These are phyloP conservation scores for Austroboletus sp. DNA, from an alignment of 1,284 basidiomycete species.

Conservation along the genomic window DNA sequence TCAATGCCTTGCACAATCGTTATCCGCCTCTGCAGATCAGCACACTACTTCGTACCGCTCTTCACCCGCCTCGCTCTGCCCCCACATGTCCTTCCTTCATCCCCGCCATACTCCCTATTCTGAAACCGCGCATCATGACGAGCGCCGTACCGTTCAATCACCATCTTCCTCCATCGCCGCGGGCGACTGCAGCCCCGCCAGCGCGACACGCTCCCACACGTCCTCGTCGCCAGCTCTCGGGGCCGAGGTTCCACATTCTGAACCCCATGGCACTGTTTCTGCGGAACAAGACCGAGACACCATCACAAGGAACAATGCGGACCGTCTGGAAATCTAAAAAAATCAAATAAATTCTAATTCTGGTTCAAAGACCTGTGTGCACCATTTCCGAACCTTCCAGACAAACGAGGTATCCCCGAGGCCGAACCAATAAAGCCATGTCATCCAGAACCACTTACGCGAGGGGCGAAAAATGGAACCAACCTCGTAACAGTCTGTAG, in stretches of 20 bases:
- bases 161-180: constrained; percentile 4
- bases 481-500: constrained; percentile 1
- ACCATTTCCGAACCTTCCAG: neutral
- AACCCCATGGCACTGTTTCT: neutral
- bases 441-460: constrained; percentile 6
- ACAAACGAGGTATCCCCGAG: constrained; percentile 16
- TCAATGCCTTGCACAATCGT: constrained; percentile 1
- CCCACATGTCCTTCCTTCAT: neutral
- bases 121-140: constrained; percentile 6
- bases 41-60: neutral
- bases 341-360: constrained; percentile 5
- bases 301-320: neutral
- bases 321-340: neutral
- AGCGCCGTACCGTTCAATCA: constrained; percentile 3
- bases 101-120: constrained; percentile 11
- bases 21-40: neutral
- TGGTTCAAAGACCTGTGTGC: constrained; percentile 1
- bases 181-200: constrained; percentile 1
- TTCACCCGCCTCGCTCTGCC: neutral
- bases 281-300: constrained; percentile 6
- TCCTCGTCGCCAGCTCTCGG: constrained; percentile 3
- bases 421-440: constrained; percentile 1
- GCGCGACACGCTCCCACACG: neutral
- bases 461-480: constrained; percentile 1
- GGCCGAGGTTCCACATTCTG: constrained; percentile 6